Base-by-base conservation (phyloP, 75 land plant species). In the Pinus taeda region DNA sequence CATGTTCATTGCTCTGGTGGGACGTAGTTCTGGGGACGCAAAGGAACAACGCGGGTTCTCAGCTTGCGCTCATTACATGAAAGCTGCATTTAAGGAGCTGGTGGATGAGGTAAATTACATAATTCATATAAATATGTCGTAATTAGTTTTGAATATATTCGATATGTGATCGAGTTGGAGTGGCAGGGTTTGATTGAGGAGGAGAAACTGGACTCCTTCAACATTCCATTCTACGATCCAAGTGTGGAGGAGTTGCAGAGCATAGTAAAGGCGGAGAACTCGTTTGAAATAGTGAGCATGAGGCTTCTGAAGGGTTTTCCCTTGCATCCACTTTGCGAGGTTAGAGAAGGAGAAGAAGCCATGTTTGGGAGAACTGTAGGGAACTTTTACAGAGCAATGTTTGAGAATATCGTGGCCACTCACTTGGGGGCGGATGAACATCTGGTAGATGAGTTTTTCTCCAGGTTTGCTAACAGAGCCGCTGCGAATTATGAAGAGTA, bases 221-320 rank as follows among this genome's bases (percentile, higher is more conserved):
- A 89, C 20, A 79, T 80, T 14, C 84, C 84, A 61, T 86, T 83
- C 45, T 91, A 87, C 64, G 84, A 85, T 60, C 90, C 92, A 60
- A 79, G 67, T 24, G 67, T 57, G 57, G 81, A 85, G 8, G 93
- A 89, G 64, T 33, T 89, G 15, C 80, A 79, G 72, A 77, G 75
- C 4, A 84, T 75, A 71, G 86, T 91, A 75, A 57, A 39, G 21
- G 79, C 56, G 39, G 83, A 90, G 57, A 85, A 85, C 1, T 80
- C 81, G 0, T 90, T 90, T 53, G 61, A 59, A 24, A 64, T 87
- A 4, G 85, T 81, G n/a, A 73, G 37, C 30, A 4, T 87, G 26
- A 67, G 49, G 71, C 3, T 39, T 20, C 20, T 67, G 12, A 33
- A 37, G 2, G 71, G 22, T 20, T 18, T 67, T 37, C 49, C 45